Evolutionary conservation across 306 rosid species (phyloP).

Genomic region (Gastrolobium villosum): DNA sequence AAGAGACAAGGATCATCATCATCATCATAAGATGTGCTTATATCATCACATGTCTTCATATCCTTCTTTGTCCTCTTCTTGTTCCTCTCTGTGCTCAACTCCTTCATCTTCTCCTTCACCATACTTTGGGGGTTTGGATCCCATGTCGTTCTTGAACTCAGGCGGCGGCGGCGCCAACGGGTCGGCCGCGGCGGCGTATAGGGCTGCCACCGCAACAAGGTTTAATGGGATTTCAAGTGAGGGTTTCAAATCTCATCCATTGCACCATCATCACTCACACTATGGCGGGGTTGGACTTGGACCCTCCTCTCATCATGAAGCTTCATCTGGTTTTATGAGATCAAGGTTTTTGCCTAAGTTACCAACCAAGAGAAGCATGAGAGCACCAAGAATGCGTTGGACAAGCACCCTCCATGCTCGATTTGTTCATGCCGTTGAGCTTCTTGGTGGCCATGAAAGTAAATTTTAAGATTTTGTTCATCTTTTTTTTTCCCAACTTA

Average conservation of each 20-base stretch:
- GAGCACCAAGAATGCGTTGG: slow-evolving; percentile 98
- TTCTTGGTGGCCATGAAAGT: slow-evolving; percentile 98
- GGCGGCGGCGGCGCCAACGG: slow-evolving; percentile 26
- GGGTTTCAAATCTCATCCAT: slow-evolving; percentile 65
- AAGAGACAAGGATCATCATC: slow-evolving; percentile 56
- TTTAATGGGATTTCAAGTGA: slow-evolving; percentile 60
- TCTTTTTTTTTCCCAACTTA: neutral
- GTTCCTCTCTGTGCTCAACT: slow-evolving; percentile 32
- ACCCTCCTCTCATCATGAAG: slow-evolving; percentile 41
- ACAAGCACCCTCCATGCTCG: slow-evolving; percentile 88
- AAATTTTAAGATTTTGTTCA: slow-evolving; percentile 17
- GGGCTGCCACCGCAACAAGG: slow-evolving; percentile 50
- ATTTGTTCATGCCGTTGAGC: slow-evolving; percentile 95
- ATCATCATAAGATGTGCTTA: slow-evolving; percentile 66
- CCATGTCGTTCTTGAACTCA: slow-evolving; percentile 59
- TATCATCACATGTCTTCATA: slow-evolving; percentile 62
- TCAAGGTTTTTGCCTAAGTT: slow-evolving; percentile 81
- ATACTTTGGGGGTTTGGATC: slow-evolving; percentile 58
- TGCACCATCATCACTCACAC: slow-evolving; percentile 64
- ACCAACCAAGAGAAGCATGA: slow-evolving; percentile 84
- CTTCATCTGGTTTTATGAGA: slow-evolving; percentile 72
- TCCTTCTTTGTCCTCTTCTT: slow-evolving; percentile 43
- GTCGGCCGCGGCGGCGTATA: slow-evolving; percentile 46
- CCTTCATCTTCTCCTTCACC: slow-evolving; percentile 46
- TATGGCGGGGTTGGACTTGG: slow-evolving; percentile 55